phyloP scores from a whole-genome alignment of 2,329 filamentous ascomycete species.

The Cladobotryum protrusum region DNA sequence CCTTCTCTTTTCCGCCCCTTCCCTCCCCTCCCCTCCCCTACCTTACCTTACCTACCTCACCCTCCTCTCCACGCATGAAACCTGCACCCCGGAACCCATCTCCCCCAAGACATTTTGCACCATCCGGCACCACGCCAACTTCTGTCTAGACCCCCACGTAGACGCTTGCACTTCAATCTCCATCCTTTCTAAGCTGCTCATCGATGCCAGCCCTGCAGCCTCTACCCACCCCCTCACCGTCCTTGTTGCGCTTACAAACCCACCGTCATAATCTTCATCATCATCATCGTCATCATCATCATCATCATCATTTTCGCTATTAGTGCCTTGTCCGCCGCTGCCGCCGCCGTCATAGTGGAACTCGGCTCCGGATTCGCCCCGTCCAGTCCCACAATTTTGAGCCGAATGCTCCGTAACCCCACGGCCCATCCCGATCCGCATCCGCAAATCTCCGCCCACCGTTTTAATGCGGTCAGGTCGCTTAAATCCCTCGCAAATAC shows the following conservation, averaged over 20 bases:
- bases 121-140: slow-evolving; percentile 30
- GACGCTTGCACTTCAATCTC: slow-evolving; percentile 35
- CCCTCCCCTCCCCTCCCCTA: too few relatives aligned
- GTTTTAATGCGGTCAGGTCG: slow-evolving; percentile 18
- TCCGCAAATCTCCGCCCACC: slow-evolving; percentile 33
- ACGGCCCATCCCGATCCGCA: slow-evolving; percentile 20
- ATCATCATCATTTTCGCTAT: too few relatives aligned
- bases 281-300: too few relatives aligned
- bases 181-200: slow-evolving; percentile 28
- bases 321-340: slow-evolving; percentile 12
- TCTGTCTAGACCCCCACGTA: slow-evolving; percentile 25
- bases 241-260: too few relatives aligned
- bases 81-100: slow-evolving; percentile 11
- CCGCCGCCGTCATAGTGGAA: slow-evolving; percentile 7
- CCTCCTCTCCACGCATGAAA: slow-evolving; percentile 21
- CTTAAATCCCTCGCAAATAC: slow-evolving; percentile 33
- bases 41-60: slow-evolving; percentile 1
- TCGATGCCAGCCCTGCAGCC: slow-evolving; percentile 25
- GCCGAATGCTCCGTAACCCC: slow-evolving; percentile 33
- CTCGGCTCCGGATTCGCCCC: slow-evolving; percentile 15
- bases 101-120: slow-evolving; percentile 24
- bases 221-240: slow-evolving; percentile 15
- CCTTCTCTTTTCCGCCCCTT: too few relatives aligned
- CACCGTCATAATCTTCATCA: too few relatives aligned
- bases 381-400: slow-evolving; percentile 30